Base-by-base conservation (phyloP, 495 filamentous ascomycete species). In the Elaphomyces granulatus region DNA sequence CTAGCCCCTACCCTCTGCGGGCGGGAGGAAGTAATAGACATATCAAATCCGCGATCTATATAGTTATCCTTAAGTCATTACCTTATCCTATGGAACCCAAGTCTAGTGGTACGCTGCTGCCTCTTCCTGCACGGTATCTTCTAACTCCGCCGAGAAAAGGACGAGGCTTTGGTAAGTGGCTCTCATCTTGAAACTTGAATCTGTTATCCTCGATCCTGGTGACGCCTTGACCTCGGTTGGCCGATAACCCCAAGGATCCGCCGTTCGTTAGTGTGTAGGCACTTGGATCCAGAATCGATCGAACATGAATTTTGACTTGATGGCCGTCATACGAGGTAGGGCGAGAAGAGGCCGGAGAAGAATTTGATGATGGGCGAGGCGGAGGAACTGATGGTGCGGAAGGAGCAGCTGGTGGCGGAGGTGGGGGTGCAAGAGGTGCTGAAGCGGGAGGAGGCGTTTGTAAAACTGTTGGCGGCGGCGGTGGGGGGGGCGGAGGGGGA, bases 91-190 rank as follows among this genome's bases (percentile, higher is more conserved):
- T 32, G 17, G 41, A 43, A 43, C 66, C 72, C 53, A 98, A 60
- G 64, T 98, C 83, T 51, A 96, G 68, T 31, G 90, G 90, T 31
- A 98, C 86, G 64, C 82, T 94, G 60, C 85, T 94, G 16, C 84
- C 88, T 53, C 87, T 72, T 7, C 90, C 90, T 18, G 88, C 90
- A 31, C 87, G 70, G 60, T 98, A 98, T 48, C 75, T 72, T 52
- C 82, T 83, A 23, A 64, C 56, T 20, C 67, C 75, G 2, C 83
- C 81, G 6, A 64, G 55, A 52, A 90, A 95, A 2, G 77, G 74
- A 42, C 87, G 70, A 32, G 90, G 88, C 50, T 83, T 87, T 1
- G 90, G 87, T 15, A 98, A 65, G 45, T 83, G 68, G 23, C 71
- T 74, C 41, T 96, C 88, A 20, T 74, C 68, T 48, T 84, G 76